Evolutionary conservation across 202 grass and related monocot genomes (phyloP), one percentile per base, ranked within the genome.

Genomic region (Brachypodium distachyon): DNA sequence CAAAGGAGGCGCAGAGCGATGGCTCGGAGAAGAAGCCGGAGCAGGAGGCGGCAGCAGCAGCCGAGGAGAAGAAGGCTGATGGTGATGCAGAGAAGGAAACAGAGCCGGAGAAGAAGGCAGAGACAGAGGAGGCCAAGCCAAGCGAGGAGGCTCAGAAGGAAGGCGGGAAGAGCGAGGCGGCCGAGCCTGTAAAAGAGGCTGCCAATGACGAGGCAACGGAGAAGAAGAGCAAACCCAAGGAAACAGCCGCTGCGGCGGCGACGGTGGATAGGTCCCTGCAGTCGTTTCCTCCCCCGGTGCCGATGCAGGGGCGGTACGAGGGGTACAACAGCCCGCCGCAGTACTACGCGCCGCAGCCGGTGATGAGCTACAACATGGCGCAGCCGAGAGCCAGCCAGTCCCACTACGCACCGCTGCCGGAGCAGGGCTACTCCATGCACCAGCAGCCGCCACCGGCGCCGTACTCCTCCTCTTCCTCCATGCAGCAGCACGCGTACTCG

Each of bases 321-420:
- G 55, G 61, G 42, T 40, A 61, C 69, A 39, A 76, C 31, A n/a
- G n/a, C n/a, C n/a, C n/a, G n/a, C n/a, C n/a, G n/a, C 42, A 66
- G 1, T 86, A 85, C 67, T 81, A 83, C 76, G 7, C 44, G 4
- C 75, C 76, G 12, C 81, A 88, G 65, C 82, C 84, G 34, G 76
- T 89, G 71, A 22, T 92, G 96, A 92, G 89, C 74, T 98, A 98
- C 73, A 49, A 95, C 73, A 57, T 32, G 74, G 65, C 87, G 38
- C 91, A 94, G 59, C 89, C 89, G 18, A 88, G 40, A n/a, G 14
- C 71, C 0, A 95, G 91, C 82, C 58, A 84, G 5, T 82, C 91
- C 3, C 79, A 90, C 89, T 92, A 81, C 78, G 77, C 77, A 12
- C 63, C 71, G n/a, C 77, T 19, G 63, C 47, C 86, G 40, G 62